Percentiles rank a stretch among this genome's conserved stretches.
Evolutionary conservation across 2,329 filamentous ascomycete genomes (phyloP).

Genomic region (Whalleya microplaca): DNA sequence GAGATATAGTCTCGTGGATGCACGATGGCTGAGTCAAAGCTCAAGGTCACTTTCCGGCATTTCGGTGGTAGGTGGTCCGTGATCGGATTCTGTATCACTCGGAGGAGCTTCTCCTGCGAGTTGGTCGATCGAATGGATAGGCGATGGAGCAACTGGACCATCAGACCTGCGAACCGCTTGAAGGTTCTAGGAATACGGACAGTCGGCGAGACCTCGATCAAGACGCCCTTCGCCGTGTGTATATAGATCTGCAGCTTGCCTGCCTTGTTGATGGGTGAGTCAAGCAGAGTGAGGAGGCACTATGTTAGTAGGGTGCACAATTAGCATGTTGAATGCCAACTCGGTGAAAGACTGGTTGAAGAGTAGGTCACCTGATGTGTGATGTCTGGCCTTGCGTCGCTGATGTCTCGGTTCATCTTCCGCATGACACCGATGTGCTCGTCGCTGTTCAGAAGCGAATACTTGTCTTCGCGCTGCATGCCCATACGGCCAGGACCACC

Average conservation of each 20-base stretch:
- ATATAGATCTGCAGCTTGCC: constrained; percentile 98
- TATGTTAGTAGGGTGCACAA: constrained; percentile 47
- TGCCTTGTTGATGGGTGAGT: constrained; percentile 98
- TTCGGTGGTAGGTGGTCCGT: constrained; percentile 96
- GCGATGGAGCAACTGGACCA: constrained; percentile 96
- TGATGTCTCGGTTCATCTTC: constrained; percentile 99
- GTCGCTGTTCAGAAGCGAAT: constrained; percentile 96
- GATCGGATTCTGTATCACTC: constrained; percentile 97
- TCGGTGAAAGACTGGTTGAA: constrained; percentile 22
- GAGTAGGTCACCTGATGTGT: constrained; percentile 81
- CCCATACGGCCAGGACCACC: constrained; percentile 63
- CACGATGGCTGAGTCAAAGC: constrained; percentile 88
- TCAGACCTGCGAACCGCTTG: constrained; percentile 96
- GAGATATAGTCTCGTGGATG: constrained; percentile 89
- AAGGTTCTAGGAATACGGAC: constrained; percentile 98
- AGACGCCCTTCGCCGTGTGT: constrained; percentile 92
- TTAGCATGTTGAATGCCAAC: constrained; percentile 53
- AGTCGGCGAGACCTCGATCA: constrained; percentile 97
- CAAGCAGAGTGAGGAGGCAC: constrained; percentile 95
- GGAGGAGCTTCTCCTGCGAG: constrained; percentile 95
- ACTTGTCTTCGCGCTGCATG: constrained; percentile 84
- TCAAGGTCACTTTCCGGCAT: constrained; percentile 96
- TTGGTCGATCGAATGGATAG: constrained; percentile 95
- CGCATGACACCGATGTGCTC: constrained; percentile 99
- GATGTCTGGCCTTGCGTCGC: constrained; percentile 95